Conservation (phyloP, 2,329 filamentous ascomycete genomes). For the Aaosphaeria pasadenensis region DNA sequence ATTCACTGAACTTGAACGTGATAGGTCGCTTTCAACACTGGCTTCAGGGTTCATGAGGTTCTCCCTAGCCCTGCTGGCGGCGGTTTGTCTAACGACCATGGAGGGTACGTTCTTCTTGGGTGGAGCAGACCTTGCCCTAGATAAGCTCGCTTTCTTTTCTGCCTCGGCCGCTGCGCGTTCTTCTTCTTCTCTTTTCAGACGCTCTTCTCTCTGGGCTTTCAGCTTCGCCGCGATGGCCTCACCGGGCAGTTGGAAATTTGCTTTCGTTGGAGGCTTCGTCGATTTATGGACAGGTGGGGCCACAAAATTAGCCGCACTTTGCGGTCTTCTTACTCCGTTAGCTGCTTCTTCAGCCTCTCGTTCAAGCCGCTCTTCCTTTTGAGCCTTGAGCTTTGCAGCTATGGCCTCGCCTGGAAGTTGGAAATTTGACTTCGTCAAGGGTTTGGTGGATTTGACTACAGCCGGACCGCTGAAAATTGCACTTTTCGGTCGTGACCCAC, state of each 20-base stretch:
- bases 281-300: conserved; percentile 35
- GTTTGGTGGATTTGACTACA: conserved; percentile 40
- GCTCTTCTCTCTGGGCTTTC: conserved; percentile 31
- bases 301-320: not conserved
- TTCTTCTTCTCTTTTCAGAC: conserved; percentile 26
- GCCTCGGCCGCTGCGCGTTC: conserved; percentile 24
- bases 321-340: not conserved
- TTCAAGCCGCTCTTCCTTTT: conserved; percentile 38
- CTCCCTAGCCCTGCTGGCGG: conserved; percentile 44
- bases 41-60: conserved; percentile 24
- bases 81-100: conserved; percentile 44
- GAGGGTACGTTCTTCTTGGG: conserved; percentile 25
- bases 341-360: conserved; percentile 39
- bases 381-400: conserved; percentile 33
- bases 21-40: conserved; percentile 3
- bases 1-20: conserved; percentile 19
- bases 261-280: conserved; percentile 44
- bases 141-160: conserved; percentile 29
- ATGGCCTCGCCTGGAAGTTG: conserved; percentile 53
- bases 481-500: not conserved
- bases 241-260: conserved; percentile 53
- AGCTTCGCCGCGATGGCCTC: conserved; percentile 46
- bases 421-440: conserved; percentile 51
- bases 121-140: conserved; percentile 49
- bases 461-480: not conserved